These are phyloP conservation scores for Bondarzewia mesenterica DNA, from an alignment of 1,284 basidiomycete genomes.

Conservation along the genomic window DNA sequence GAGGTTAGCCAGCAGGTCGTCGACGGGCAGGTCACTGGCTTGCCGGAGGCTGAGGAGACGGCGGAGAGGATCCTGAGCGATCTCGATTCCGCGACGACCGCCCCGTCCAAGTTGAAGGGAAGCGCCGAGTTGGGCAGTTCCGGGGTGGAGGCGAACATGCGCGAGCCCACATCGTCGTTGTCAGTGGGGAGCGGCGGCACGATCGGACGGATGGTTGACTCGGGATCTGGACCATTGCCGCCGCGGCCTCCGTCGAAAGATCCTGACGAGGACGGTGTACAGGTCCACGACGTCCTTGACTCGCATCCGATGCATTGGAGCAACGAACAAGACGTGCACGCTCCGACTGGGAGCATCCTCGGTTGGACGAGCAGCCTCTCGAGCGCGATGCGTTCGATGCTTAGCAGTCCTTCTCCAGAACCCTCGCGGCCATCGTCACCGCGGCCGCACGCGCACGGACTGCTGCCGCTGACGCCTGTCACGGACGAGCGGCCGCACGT, in stretches of 20 bases:
- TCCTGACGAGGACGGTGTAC: neutral
- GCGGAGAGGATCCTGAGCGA: constrained; percentile 45
- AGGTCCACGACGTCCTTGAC: too few species aligned
- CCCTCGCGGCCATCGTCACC: constrained; percentile 22
- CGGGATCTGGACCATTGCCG: constrained; percentile 6
- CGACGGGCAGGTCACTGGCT: constrained; percentile 37
- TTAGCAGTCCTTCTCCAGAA: constrained; percentile 32
- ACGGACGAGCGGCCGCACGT: constrained; percentile 70
- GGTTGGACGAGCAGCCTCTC: constrained; percentile 45
- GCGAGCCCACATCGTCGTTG: constrained; percentile 27
- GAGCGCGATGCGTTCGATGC: constrained; percentile 49
- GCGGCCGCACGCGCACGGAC: constrained; percentile 33
- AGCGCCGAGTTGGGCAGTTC: constrained; percentile 16
- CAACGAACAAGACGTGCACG: neutral
- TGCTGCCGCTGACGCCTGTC: constrained; percentile 33
- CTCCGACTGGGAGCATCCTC: constrained; percentile 6
- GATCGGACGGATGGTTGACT: constrained; percentile 19
- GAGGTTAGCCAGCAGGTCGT: constrained; percentile 42
- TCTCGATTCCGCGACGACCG: constrained; percentile 27
- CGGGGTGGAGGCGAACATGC: constrained; percentile 29
- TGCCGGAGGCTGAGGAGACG: constrained; percentile 27
- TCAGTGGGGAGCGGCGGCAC: constrained; percentile 28
- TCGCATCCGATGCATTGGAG: constrained; percentile 2
- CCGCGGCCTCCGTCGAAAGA: constrained; percentile 7
- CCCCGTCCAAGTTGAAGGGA: constrained; percentile 18